Base-by-base conservation (phyloP, 2,329 filamentous ascomycete genomes). In the Westerdykella aurantiaca region DNA sequence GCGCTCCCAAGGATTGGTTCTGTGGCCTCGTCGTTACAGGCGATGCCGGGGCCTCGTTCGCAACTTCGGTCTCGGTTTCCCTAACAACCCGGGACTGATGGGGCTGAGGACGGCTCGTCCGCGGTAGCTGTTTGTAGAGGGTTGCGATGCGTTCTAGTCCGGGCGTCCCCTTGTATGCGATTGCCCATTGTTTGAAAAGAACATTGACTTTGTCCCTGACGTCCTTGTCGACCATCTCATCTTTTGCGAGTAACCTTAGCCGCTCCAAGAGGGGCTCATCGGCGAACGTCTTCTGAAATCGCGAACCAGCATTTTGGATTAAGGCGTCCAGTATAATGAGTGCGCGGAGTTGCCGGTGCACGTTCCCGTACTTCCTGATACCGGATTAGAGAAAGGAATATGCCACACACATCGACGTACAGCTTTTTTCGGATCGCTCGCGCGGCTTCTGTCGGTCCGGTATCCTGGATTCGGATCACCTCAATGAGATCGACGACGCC, bases 351-450 rank as follows among this genome's bases (percentile, higher is more conserved):
- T 98, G 93, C 39, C 89, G 85, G 68, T 97, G 91, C n/a, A 87
- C 77, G 60, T 82, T 95, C 57, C 93, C 93, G 69, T 98, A 97
- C 73, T 98, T 98, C 31, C 81, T 84, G 35, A 9, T 5, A 10
- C 1, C 18, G 16, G 1, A n/a, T 6, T 37, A 64, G 40, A 65
- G 52, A 46, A 23, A 16, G n/a, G 23, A 31, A 50, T 12, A 29
- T 29, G 25, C 25, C 25, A 29, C 25, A 35, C 5, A 16, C 33
- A 35, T 12, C 37, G 11, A 49, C 79, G 61, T 67, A 83, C 77
- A 98, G 80, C 74, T 97, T 97, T 79, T 98, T 98, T 48, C 93
- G 82, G 57, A 98, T 80, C 38, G 93, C 90, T 61, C 93, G 82
- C 42, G 91, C 88, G 46, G 90, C 90, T 73, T 98, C 93, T 11